Evolutionary conservation across 23 red algal species (phyloP), one percentile per base, ranked within the genome.

Genomic region (Rhodosorus marinus): DNA sequence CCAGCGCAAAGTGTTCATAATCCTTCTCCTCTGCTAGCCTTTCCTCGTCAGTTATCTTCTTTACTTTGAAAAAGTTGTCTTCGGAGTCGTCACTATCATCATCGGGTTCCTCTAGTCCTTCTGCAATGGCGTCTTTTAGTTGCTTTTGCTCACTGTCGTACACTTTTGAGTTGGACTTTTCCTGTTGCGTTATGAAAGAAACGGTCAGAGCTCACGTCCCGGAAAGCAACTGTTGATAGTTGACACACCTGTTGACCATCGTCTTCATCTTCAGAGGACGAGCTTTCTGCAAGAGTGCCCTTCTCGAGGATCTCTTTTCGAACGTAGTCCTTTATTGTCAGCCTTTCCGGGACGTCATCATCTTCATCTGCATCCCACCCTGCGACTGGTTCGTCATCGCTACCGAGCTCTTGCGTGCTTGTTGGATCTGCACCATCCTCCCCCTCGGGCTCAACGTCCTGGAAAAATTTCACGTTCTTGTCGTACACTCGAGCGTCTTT

Each of bases 301-400:
- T 51, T 33, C 24, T 19, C 42, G 21, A 11, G 26, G 0, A 8
- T 23, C 20, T 54, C 3, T 19, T 42, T 14, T 29, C 41, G 43
- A 2, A 69, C 72, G 20, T 92, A 92, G 57, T 92, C 72, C 35
- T 92, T 80, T 2, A 92, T 33, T 6, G 54, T 66, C 27, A 86
- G 27, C 24, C 65, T 72, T 6, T 2, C 25, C 1, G 20, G 20
- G 20, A 60, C 60, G 21, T 68, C 55, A 46, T 52, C 67, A 30
- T 64, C 53, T 7, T 45, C 70, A 22, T 73, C 47, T 19, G 66
- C 29, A 33, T 92, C 82, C 62, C 71, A 92, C 20, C 83, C 83
- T 24, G 83, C 83, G 17, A 92, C 83, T 1, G 83, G 83, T 55
- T 92, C 83, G 19, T 79, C 74, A 11, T 74, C 83, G 68, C 68